Conservation (phyloP, 257 asterid species). For the Avicennia marina region DNA sequence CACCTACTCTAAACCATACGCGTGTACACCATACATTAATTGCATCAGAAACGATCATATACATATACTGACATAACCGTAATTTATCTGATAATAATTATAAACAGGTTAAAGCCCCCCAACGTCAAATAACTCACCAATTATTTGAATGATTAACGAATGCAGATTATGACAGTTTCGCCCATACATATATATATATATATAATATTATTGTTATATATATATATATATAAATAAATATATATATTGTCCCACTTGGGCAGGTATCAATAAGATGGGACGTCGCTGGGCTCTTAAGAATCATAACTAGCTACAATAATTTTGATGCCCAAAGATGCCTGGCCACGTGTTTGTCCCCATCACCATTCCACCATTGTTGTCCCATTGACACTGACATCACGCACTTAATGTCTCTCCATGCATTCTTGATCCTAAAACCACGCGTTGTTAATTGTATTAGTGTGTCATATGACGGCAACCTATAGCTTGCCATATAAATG, state of each 20-base stretch:
- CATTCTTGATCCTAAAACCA: background rate
- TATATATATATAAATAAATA: too few relatives aligned
- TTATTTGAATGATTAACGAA: too few relatives aligned
- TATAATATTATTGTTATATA: too few relatives aligned
- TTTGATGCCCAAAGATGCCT: constrained; percentile 17
- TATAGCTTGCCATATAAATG: background rate
- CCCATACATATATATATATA: too few relatives aligned
- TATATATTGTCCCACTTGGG: constrained; percentile 20
- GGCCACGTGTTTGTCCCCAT: constrained; percentile 27
- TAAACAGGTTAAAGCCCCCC: background rate
- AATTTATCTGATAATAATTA: background rate
- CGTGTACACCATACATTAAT: constrained; percentile 18
- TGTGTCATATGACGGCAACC: too few relatives aligned
- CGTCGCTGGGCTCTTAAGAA: too few relatives aligned
- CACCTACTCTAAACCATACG: constrained; percentile 19
- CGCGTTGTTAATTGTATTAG: too few relatives aligned
- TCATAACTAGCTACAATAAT: constrained; percentile 22
- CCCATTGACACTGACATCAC: constrained; percentile 12
- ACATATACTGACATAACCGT: background rate
- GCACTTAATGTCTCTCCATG: background rate
- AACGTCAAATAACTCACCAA: too few relatives aligned
- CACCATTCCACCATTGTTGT: constrained; percentile 10
- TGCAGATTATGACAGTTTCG: too few relatives aligned
- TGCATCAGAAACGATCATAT: background rate
- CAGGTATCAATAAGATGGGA: constrained; percentile 18